These are phyloP conservation scores for Anethum foeniculum DNA, from an alignment of 140 eudicot species.

Conservation along the genomic window DNA sequence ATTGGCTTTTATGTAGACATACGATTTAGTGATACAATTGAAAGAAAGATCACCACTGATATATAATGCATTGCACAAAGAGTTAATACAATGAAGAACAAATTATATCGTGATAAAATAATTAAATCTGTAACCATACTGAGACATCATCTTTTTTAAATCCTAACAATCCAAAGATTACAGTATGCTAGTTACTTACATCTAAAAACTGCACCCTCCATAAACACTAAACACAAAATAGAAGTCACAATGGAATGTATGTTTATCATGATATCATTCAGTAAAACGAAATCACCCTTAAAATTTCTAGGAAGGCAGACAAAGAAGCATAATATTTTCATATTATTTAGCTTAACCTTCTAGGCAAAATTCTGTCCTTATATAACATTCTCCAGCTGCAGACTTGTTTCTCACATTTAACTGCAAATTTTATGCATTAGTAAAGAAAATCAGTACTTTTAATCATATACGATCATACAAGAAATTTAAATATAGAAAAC, in stretches of 20 bases:
- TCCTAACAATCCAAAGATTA: background rate
- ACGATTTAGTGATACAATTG: background rate
- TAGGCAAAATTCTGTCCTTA: slow-evolving; percentile 74
- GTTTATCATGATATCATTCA: slow-evolving; percentile 7
- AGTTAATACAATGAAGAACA: background rate
- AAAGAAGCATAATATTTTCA: slow-evolving; percentile 2
- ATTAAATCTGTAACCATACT: background rate
- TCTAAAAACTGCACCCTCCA: background rate
- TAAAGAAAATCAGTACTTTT: background rate
- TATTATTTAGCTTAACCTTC: slow-evolving; percentile 53
- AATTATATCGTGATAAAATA: background rate
- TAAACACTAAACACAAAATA: background rate
- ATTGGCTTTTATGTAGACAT: background rate
- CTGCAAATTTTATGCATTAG: slow-evolving; percentile 35
- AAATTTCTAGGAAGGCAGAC: slow-evolving; percentile 9
- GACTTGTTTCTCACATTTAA: slow-evolving; percentile 93
- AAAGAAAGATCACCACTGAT: background rate
- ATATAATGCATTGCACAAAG: background rate
- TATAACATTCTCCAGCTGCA: slow-evolving; percentile 94
- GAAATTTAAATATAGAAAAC: background rate
- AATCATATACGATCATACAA: background rate
- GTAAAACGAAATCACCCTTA: background rate
- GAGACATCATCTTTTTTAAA: background rate
- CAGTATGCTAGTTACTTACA: background rate
- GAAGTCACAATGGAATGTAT: background rate